Evolutionary conservation across 1,139 yeast species (phyloP), one percentile per base, ranked within the genome.

Genomic region (Candida dubliniensis): DNA sequence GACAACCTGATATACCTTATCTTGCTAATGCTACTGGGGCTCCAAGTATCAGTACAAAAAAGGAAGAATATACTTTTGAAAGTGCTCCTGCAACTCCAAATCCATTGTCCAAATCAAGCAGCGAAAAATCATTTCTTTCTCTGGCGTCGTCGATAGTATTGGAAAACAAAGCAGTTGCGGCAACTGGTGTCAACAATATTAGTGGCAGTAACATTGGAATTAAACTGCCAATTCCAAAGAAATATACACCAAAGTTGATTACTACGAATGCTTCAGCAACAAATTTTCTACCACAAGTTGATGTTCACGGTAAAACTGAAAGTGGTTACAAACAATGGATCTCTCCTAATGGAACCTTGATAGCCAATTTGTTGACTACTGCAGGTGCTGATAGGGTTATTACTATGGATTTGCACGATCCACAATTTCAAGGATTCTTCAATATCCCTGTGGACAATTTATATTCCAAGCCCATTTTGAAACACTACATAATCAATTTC

Each of bases 321-420:
- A 72, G 87, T 27, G 95, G 96, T 2, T 88, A 90, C 66, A 86
- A 87, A 60, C 86, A 90, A 56, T 93, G 99, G 98, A 84, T 91
- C 27, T 95, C 97, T 0, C 98, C 91, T 64, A 85, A 93, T 39
- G 99, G 99, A 8, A 90, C 96, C 2, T 72, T 95, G 49, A 81
- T 95, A 50, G 98, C 99, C 36, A 86, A 90, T 57, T 69, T 93
- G 52, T 71, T 95, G 52, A 87, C 90, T 10, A 82, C 95, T 3
- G 96, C 99, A 0, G 99, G 99, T 30, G 96, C 98, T 1, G 96
- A 95, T 66, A 91, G 95, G 57, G 83, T 93, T 50, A 90, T 95
- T 51, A 93, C 99, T 9, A 91, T 93, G 98, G 99, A 95, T 61
- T 75, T 95, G 47, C 99, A 93, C 61, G 99, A 91, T 61, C 89